Evolutionary conservation across 129 eudicot species (phyloP).

Genomic region (Chrysanthemum lavandulifolium): DNA sequence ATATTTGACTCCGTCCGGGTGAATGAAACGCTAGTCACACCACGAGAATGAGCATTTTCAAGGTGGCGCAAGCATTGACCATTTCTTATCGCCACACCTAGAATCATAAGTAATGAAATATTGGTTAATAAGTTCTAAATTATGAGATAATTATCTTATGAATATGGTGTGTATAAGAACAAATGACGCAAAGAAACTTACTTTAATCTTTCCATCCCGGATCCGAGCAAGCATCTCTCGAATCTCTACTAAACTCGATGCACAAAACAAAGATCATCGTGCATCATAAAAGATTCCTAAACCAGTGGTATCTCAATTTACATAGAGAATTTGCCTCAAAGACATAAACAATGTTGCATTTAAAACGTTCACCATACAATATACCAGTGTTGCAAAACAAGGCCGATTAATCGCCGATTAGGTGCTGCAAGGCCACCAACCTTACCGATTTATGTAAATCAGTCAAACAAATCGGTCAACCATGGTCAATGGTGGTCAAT

Average conservation of each 20-base stretch:
- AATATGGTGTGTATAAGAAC: background rate
- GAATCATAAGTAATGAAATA: slow-evolving; percentile 1
- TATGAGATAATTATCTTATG: slow-evolving; percentile 1
- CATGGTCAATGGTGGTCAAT: too few species aligned
- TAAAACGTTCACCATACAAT: slow-evolving; percentile 58
- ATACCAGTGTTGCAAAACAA: too few species aligned
- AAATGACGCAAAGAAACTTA: slow-evolving; percentile 25
- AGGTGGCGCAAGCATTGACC: slow-evolving; percentile 98
- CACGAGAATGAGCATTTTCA: slow-evolving; percentile 90
- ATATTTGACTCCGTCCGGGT: slow-evolving; percentile 90
- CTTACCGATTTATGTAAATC: too few species aligned
- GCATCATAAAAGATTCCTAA: slow-evolving; percentile 99
- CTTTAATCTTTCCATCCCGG: slow-evolving; percentile 98
- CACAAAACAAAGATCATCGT: slow-evolving; percentile 90
- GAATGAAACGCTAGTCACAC: slow-evolving; percentile 87
- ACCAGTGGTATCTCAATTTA: slow-evolving; percentile 4
- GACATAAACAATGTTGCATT: background rate
- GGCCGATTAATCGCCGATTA: too few species aligned
- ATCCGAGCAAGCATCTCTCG: slow-evolving; percentile 98
- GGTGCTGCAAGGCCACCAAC: too few species aligned
- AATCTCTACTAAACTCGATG: slow-evolving; percentile 93
- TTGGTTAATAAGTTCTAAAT: background rate
- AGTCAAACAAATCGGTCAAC: too few species aligned
- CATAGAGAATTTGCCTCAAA: background rate
- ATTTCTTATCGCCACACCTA: slow-evolving; percentile 98